These are phyloP conservation scores for Kodamaea alishanica DNA, from an alignment of 1,139 yeast genomes.

Conservation along the genomic window DNA sequence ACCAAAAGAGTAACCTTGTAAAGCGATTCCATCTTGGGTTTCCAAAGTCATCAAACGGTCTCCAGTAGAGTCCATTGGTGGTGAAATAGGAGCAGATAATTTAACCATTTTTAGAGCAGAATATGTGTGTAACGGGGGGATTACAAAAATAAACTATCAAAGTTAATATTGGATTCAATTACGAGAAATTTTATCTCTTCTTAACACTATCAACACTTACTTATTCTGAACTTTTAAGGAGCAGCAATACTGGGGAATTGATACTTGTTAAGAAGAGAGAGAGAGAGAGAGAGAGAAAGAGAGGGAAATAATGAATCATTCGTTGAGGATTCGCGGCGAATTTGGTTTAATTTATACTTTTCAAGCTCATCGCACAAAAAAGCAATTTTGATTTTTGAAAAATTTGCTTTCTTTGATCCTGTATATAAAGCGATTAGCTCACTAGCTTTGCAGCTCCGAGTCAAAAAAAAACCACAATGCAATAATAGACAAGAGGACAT, in stretches of 20 bases:
- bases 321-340: slow-evolving; percentile 3
- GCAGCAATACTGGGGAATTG: slow-evolving; percentile 22
- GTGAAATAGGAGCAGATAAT: slow-evolving; percentile 72
- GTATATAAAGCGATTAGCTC: too few species aligned
- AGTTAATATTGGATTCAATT: slow-evolving; percentile 1
- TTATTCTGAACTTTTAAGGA: slow-evolving; percentile 9
- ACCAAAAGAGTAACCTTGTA: slow-evolving; percentile 98
- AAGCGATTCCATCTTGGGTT: slow-evolving; percentile 81
- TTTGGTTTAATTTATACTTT: slow-evolving; percentile 9
- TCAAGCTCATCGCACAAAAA: neutral
- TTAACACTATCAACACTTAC: slow-evolving; percentile 12
- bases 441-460: too few species aligned
- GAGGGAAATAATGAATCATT: slow-evolving; percentile 12
- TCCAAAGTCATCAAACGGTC: slow-evolving; percentile 87
- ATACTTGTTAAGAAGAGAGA: slow-evolving; percentile 26
- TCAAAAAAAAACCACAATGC: too few species aligned
- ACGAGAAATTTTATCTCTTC: slow-evolving; percentile 6
- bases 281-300: slow-evolving; percentile 18
- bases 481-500: too few species aligned
- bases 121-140: slow-evolving; percentile 2
- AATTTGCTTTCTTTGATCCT: too few species aligned
- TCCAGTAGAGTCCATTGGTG: slow-evolving; percentile 79
- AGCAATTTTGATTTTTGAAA: neutral
- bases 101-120: slow-evolving; percentile 17
- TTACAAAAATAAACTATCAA: neutral